Percentiles rank a stretch among this genome's conserved stretches.
Conservation (phyloP, 352 stramenopile species). For the Phytophthora palmivora region DNA sequence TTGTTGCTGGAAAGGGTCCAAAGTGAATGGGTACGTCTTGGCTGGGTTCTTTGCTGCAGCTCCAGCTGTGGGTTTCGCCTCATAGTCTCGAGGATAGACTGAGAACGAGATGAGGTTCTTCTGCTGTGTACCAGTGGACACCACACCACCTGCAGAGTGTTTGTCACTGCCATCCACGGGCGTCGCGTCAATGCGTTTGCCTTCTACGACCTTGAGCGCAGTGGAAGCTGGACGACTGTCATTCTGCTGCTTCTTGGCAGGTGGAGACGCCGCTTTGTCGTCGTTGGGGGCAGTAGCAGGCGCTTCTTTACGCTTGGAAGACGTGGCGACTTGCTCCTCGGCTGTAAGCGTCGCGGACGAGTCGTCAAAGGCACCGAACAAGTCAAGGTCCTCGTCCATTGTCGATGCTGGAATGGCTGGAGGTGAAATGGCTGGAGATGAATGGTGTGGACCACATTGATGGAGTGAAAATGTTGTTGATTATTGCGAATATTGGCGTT, state of each 20-base stretch:
- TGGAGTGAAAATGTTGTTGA: no score
- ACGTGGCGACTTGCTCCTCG: conserved; percentile 53
- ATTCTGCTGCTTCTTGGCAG: conserved; percentile 61
- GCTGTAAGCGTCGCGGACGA: conserved; percentile 62
- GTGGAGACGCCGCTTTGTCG: conserved; percentile 44
- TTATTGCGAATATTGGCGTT: no score
- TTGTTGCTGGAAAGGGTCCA: conserved; percentile 99
- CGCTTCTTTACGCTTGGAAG: conserved; percentile 59
- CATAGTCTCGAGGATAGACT: conserved; percentile 85
- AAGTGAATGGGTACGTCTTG: conserved; percentile 97
- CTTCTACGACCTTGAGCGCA: conserved; percentile 69
- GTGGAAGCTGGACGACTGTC: conserved; percentile 38
- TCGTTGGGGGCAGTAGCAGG: conserved; percentile 31
- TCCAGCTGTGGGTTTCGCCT: conserved; percentile 51
- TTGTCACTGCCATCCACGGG: conserved; percentile 44
- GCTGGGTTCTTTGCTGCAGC: conserved; percentile 83
- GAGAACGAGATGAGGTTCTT: conserved; percentile 97
- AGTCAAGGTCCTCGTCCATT: conserved; percentile 90
- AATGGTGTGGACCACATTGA: conserved; percentile 5
- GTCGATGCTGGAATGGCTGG: conserved; percentile 26
- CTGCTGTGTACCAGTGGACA: conserved; percentile 94
- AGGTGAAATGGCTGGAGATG: conserved; percentile 10
- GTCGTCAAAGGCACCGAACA: conserved; percentile 95
- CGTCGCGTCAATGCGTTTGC: conserved; percentile 79
- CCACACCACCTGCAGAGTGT: conserved; percentile 52